Evolutionary conservation across 2,329 filamentous ascomycete genomes (phyloP).

Genomic region (Trichoderma koningii): DNA sequence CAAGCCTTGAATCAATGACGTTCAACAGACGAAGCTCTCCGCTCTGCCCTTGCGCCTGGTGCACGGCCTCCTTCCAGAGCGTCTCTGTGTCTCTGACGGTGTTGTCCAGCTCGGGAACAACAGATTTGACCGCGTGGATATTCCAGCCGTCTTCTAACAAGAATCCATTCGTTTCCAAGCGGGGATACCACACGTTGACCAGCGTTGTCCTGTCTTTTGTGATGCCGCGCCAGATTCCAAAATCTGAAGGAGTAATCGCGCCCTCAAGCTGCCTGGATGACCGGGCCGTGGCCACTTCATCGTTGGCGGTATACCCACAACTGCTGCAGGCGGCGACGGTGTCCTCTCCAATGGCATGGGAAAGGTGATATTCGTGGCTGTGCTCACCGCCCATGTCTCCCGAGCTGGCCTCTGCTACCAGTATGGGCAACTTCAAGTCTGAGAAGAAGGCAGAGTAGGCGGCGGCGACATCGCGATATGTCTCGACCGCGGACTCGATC

Average conservation of each 20-base stretch:
- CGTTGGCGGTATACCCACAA: slow-evolving; percentile 81
- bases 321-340: slow-evolving; percentile 72
- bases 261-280: slow-evolving; percentile 6
- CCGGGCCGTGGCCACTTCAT: slow-evolving; percentile 70
- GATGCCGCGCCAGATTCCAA: slow-evolving; percentile 62
- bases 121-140: slow-evolving; percentile 63
- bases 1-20: slow-evolving; percentile 41
- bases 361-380: slow-evolving; percentile 93
- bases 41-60: slow-evolving; percentile 15
- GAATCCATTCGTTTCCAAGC: slow-evolving; percentile 29
- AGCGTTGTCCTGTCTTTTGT: slow-evolving; percentile 67
- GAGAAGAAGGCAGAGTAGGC: slow-evolving; percentile 79
- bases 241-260: slow-evolving; percentile 25
- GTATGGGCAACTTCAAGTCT: slow-evolving; percentile 78
- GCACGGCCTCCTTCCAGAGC: slow-evolving; percentile 52
- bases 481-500: slow-evolving; percentile 68
- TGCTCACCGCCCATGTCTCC: slow-evolving; percentile 94
- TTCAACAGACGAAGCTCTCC: slow-evolving; percentile 37
- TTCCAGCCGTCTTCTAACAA: slow-evolving; percentile 46
- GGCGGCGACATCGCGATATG: slow-evolving; percentile 72
- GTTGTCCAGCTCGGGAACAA: slow-evolving; percentile 69
- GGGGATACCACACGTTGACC: slow-evolving; percentile 69
- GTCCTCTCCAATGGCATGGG: slow-evolving; percentile 80
- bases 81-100: slow-evolving; percentile 62
- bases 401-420: slow-evolving; percentile 86